Conservation (phyloP, 2,329 filamentous ascomycete species). For the Trichophaea hybrida region DNA sequence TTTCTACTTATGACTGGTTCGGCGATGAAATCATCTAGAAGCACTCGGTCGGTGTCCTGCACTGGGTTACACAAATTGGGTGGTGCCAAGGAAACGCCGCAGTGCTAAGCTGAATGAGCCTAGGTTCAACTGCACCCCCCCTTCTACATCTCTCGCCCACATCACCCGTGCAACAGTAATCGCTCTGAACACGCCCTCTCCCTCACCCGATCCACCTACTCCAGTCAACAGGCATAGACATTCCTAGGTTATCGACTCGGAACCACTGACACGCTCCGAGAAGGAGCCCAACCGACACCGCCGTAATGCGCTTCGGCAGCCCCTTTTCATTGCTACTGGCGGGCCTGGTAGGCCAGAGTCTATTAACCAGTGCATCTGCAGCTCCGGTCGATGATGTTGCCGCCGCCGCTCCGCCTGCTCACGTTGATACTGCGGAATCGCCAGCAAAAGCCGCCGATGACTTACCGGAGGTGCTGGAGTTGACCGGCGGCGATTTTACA, state of each 20-base stretch:
- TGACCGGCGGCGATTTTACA: slow-evolving; percentile 27
- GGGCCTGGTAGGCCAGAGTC: neutral
- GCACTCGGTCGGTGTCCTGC: neutral
- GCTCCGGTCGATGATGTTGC: neutral
- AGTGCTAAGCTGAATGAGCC: neutral
- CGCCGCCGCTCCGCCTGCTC: neutral
- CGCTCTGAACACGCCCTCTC: neutral
- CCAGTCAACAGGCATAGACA: neutral
- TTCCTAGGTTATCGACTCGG: neutral
- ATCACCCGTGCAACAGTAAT: neutral
- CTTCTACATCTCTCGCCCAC: neutral
- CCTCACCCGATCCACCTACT: neutral
- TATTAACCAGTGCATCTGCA: neutral
- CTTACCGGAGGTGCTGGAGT: slow-evolving; percentile 18
- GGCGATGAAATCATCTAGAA: neutral
- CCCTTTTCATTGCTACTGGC: neutral
- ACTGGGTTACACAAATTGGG: too few relatives aligned
- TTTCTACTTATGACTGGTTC: neutral
- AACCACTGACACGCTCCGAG: neutral
- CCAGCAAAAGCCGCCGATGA: neutral
- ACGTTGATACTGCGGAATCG: neutral
- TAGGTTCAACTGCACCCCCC: neutral
- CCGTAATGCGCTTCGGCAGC: neutral
- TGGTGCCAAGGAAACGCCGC: neutral
- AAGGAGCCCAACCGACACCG: neutral